Percentiles rank a stretch among this genome's conserved stretches.
These are phyloP conservation scores for Fusarium lyarnte DNA, from an alignment of 2,329 filamentous ascomycete genomes.

Conservation along the genomic window DNA sequence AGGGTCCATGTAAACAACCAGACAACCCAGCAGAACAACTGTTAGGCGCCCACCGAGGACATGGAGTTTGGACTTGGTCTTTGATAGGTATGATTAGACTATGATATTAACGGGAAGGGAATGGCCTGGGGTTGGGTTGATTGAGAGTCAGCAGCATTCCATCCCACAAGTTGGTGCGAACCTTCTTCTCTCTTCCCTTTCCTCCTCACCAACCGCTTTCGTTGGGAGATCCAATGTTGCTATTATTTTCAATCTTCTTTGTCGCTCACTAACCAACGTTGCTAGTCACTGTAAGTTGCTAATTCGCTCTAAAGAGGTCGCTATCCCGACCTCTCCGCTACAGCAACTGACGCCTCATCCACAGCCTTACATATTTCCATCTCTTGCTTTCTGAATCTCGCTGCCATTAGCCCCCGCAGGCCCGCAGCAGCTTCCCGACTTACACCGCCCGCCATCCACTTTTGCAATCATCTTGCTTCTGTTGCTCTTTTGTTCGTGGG, in stretches of 20 bases:
- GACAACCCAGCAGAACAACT: slow-evolving; percentile 35
- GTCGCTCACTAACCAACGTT: slow-evolving; percentile 21
- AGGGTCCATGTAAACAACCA: slow-evolving; percentile 32
- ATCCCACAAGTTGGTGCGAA: slow-evolving; percentile 21
- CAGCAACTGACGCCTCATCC: slow-evolving; percentile 21
- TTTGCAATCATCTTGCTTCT: slow-evolving; percentile 37
- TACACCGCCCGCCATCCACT: slow-evolving; percentile 43
- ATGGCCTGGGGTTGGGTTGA: slow-evolving; percentile 14
- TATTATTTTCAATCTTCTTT: slow-evolving; percentile 1
- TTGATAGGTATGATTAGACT: neutral
- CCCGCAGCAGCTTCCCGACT: slow-evolving; percentile 40
- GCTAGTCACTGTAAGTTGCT: slow-evolving; percentile 24
- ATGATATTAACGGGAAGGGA: slow-evolving; percentile 20
- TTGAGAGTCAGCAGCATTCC: slow-evolving; percentile 31
- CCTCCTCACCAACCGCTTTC: slow-evolving; percentile 20
- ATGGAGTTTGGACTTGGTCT: neutral
- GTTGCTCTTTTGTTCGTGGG: slow-evolving; percentile 10
- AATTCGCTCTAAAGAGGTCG: neutral
- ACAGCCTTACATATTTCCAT: slow-evolving; percentile 26
- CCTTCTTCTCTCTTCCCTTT: slow-evolving; percentile 17
- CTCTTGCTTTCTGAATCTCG: slow-evolving; percentile 21
- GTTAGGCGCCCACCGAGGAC: slow-evolving; percentile 10
- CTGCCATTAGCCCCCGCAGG: slow-evolving; percentile 29
- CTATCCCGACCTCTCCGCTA: slow-evolving; percentile 9
- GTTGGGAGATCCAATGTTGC: slow-evolving; percentile 5